These are phyloP conservation scores for Sisymbrium irio DNA, from an alignment of 345 rosid species.

Conservation along the genomic window DNA sequence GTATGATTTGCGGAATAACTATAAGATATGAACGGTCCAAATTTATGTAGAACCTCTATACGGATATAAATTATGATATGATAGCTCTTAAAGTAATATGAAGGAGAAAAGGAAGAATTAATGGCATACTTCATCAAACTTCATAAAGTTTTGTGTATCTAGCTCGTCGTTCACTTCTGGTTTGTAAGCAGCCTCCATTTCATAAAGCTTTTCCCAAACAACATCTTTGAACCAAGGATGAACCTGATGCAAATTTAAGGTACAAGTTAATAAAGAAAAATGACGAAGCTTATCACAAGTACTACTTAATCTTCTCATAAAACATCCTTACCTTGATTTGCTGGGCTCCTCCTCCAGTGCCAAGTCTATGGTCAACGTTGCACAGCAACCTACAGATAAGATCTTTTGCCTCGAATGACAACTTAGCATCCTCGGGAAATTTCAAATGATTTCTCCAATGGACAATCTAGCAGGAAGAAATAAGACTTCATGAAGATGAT, in stretches of 20 bases:
- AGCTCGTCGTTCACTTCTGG: constrained; percentile 94
- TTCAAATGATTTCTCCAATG: constrained; percentile 86
- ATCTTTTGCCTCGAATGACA: constrained; percentile 80
- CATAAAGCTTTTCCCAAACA: constrained; percentile 86
- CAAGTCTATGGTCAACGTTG: constrained; percentile 86
- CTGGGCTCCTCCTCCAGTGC: constrained; percentile 78
- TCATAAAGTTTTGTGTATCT: constrained; percentile 94
- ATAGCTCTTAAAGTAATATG: constrained; percentile 1
- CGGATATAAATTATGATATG: neutral
- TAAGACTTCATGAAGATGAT: constrained; percentile 14
- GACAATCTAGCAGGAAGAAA: constrained; percentile 59
- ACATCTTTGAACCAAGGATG: constrained; percentile 89
- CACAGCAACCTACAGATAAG: constrained; percentile 81
- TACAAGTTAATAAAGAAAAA: constrained; percentile 23
- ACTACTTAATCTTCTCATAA: constrained; percentile 8
- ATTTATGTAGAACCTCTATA: neutral
- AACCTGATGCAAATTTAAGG: constrained; percentile 48
- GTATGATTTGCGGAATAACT: neutral
- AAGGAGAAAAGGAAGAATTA: constrained; percentile 14
- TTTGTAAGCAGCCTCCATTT: constrained; percentile 92
- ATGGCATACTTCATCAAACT: constrained; percentile 82
- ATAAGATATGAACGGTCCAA: neutral
- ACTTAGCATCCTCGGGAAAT: constrained; percentile 78
- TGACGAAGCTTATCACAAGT: constrained; percentile 12
- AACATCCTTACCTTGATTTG: constrained; percentile 74